A percentile compares a stretch with the other conserved stretches of the same genome.
phyloP scores from a whole-genome alignment of 2,329 filamentous ascomycete species.

The Juglanconis sp. region DNA sequence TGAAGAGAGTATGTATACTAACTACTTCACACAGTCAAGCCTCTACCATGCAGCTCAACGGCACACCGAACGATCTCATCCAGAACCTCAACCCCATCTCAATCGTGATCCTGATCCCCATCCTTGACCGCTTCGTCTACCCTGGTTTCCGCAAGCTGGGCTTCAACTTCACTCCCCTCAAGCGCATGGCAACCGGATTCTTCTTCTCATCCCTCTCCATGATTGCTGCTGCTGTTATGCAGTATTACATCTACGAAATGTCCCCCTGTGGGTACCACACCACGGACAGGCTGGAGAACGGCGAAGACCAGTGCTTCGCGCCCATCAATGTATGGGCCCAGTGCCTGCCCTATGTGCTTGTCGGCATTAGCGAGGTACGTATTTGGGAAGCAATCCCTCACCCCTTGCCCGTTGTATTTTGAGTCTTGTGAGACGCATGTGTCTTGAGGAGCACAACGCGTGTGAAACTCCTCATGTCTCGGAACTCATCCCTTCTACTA shows the following conservation, averaged over 20 bases:
- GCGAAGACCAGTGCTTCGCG: conserved; percentile 36
- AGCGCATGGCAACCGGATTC: conserved; percentile 71
- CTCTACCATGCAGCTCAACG: conserved; percentile 62
- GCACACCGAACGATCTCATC: conserved; percentile 74
- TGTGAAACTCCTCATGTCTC: too few relatives aligned
- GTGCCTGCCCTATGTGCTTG: conserved; percentile 48
- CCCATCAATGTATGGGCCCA: conserved; percentile 65
- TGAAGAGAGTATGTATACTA: neutral
- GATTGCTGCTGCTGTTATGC: conserved; percentile 54
- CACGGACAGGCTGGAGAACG: conserved; percentile 26
- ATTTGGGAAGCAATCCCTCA: too few relatives aligned
- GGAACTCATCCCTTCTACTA: too few relatives aligned
- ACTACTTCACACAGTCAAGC: conserved; percentile 48
- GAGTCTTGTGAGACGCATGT: too few relatives aligned
- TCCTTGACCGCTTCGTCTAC: conserved; percentile 68
- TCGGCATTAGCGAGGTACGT: conserved; percentile 42
- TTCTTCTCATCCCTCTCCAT: conserved; percentile 60
- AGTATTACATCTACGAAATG: conserved; percentile 61
- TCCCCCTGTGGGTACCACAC: conserved; percentile 56
- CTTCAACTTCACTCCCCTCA: conserved; percentile 71
- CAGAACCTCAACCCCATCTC: conserved; percentile 74
- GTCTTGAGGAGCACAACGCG: too few relatives aligned
- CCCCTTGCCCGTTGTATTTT: too few relatives aligned
- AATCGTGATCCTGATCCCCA: conserved; percentile 71
- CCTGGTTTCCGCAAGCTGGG: conserved; percentile 61